Percentiles rank a stretch among this genome's conserved stretches.
Conservation (phyloP, 805 yeast species). For the Clavispora carvajalis region DNA sequence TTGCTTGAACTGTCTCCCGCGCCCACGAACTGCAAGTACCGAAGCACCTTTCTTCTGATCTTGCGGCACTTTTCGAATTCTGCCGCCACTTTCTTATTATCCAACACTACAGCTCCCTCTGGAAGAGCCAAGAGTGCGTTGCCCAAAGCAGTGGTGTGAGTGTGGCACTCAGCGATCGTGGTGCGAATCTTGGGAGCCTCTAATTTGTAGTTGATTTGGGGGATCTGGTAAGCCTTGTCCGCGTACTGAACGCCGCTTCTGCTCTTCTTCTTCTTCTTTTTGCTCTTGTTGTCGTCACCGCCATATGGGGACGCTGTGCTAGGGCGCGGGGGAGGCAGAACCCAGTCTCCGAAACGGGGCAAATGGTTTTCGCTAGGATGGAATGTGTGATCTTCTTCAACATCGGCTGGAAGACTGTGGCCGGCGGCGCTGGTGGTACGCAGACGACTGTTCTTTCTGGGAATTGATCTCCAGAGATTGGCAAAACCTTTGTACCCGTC, state of each 20-base stretch:
- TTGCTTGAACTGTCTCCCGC: conserved; percentile 34
- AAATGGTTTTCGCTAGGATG: neutral
- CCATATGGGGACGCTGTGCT: conserved; percentile 19
- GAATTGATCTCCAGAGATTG: conserved; percentile 40
- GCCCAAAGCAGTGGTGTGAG: conserved; percentile 63
- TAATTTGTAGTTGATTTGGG: conserved; percentile 59
- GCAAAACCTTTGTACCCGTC: conserved; percentile 47
- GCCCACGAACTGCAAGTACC: conserved; percentile 79
- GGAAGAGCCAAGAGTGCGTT: conserved; percentile 41
- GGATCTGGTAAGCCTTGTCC: conserved; percentile 54
- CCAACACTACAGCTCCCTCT: conserved; percentile 54
- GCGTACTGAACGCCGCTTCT: conserved; percentile 25
- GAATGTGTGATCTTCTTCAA: neutral
- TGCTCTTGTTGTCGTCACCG: conserved; percentile 11
- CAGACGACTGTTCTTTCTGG: conserved; percentile 19
- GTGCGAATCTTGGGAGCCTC: conserved; percentile 70
- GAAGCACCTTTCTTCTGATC: conserved; percentile 69
- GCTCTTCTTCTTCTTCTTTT: conserved; percentile 3
- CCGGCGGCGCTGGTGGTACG: neutral
- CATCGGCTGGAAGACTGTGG: neutral
- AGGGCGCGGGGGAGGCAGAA: conserved; percentile 19
- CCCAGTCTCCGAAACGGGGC: neutral
- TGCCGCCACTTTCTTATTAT: conserved; percentile 53
- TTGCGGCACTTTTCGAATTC: conserved; percentile 71
- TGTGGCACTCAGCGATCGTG: conserved; percentile 69